These are phyloP conservation scores for Xylariaceae sp. DNA, from an alignment of 2,329 filamentous ascomycete species.

Conservation along the genomic window DNA sequence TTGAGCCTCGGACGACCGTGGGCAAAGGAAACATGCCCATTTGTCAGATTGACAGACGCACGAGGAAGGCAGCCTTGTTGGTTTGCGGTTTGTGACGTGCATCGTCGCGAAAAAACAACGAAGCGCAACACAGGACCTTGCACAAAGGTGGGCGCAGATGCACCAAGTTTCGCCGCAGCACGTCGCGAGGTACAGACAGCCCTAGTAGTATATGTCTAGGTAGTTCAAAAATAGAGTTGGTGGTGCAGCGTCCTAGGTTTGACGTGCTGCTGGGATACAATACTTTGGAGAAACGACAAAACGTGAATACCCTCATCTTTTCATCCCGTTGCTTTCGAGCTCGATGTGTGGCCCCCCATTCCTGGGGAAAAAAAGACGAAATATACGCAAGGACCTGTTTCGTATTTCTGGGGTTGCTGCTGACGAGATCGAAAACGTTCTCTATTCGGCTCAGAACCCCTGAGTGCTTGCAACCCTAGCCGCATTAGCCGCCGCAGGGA, in stretches of 20 bases:
- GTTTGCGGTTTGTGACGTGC: conserved; percentile 25
- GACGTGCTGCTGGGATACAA: conserved; percentile 24
- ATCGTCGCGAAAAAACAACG: conserved; percentile 24
- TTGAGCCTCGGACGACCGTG: conserved; percentile 18
- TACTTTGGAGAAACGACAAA: conserved; percentile 12
- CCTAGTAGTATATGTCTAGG: neutral
- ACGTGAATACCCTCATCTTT: conserved; percentile 17
- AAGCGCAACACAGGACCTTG: conserved; percentile 14
- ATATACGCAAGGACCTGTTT: conserved; percentile 16
- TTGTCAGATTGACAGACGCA: conserved; percentile 26
- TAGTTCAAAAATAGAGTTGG: conserved; percentile 21
- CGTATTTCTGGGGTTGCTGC: conserved; percentile 20
- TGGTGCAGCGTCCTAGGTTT: conserved; percentile 18
- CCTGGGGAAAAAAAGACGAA: too few relatives aligned
- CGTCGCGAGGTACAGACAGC: neutral
- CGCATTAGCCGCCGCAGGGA: conserved; percentile 28
- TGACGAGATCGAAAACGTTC: conserved; percentile 18
- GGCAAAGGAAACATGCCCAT: conserved; percentile 28
- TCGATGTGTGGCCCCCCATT: too few relatives aligned
- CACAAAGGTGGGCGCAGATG: conserved; percentile 12
- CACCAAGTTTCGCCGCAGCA: conserved; percentile 20
- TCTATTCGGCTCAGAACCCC: conserved; percentile 22
- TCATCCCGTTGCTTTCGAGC: too few relatives aligned
- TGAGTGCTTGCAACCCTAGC: conserved; percentile 26
- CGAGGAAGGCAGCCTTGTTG: conserved; percentile 1